Conservation (phyloP, 2,329 filamentous ascomycete genomes). For the Pleomassaria siparia region DNA sequence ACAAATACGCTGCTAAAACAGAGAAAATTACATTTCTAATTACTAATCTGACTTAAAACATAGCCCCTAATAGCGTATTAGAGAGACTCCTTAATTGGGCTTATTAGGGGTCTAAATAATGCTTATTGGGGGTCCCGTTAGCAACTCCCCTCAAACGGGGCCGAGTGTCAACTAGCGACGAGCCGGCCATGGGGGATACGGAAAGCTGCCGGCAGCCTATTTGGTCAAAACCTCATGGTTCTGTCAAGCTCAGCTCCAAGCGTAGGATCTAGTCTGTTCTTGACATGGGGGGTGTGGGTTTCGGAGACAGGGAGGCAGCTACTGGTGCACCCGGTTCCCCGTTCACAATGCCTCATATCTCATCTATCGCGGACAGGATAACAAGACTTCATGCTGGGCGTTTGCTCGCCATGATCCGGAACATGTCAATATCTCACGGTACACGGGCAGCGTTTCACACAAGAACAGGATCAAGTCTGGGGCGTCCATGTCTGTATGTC, state of each 20-base stretch:
- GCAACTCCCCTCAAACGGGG: neutral
- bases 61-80: no score
- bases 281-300: neutral
- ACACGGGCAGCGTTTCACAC: slow-evolving; percentile 8
- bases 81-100: no score
- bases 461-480: slow-evolving; percentile 1
- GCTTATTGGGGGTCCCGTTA: no score
- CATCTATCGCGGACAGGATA: neutral
- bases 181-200: slow-evolving; percentile 5
- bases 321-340: neutral
- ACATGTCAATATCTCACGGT: neutral
- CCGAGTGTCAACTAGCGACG: neutral
- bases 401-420: slow-evolving; percentile 1
- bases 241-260: neutral
- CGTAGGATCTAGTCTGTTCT: neutral
- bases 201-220: slow-evolving; percentile 5
- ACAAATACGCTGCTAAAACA: no score
- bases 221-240: neutral
- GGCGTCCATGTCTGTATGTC: slow-evolving; percentile 7
- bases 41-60: no score
- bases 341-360: neutral
- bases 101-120: no score
- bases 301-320: neutral
- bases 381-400: slow-evolving; percentile 2
- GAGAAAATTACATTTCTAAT: no score